phyloP scores from a whole-genome alignment of 2,329 filamentous ascomycete species.

The Fusarium foetens region DNA sequence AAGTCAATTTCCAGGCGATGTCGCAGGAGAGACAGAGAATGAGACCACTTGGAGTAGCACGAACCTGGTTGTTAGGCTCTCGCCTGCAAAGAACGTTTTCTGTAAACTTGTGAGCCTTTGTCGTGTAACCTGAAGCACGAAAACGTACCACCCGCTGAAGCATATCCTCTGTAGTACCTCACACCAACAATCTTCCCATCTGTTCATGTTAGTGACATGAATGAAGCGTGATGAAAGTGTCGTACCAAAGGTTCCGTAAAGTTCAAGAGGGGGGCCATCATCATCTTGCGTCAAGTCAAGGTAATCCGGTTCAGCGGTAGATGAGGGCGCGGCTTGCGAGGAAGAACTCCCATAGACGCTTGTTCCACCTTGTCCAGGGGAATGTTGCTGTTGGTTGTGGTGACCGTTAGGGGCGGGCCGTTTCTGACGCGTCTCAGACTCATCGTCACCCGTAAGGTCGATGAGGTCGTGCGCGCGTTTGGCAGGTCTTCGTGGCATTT shows the following conservation, averaged over 20 bases:
- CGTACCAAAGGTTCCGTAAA: constrained; percentile 60
- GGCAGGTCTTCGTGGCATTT: constrained; percentile 28
- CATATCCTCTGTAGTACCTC: constrained; percentile 71
- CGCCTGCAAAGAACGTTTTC: constrained; percentile 70
- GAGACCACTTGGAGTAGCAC: constrained; percentile 25
- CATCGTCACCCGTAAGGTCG: constrained; percentile 56
- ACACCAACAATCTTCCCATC: constrained; percentile 62
- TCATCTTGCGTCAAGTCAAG: constrained; percentile 58
- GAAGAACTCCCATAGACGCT: constrained; percentile 24
- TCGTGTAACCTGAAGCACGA: neutral
- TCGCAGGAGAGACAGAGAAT: constrained; percentile 1
- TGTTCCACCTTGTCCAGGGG: constrained; percentile 34
- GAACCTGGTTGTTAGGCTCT: constrained; percentile 71
- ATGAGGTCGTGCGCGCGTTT: constrained; percentile 54
- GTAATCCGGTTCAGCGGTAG: constrained; percentile 50
- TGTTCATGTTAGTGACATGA: constrained; percentile 37
- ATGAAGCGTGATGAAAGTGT: neutral
- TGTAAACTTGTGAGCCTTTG: constrained; percentile 19
- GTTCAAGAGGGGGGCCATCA: constrained; percentile 54
- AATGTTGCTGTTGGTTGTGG: constrained; percentile 4
- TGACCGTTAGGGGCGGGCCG: constrained; percentile 36
- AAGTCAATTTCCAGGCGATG: neutral
- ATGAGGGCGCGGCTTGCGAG: constrained; percentile 28
- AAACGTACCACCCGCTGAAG: constrained; percentile 61
- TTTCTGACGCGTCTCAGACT: constrained; percentile 40